phyloP scores from a whole-genome alignment of 208 protist genomes.

The Kentomonas sorsogonicus region DNA sequence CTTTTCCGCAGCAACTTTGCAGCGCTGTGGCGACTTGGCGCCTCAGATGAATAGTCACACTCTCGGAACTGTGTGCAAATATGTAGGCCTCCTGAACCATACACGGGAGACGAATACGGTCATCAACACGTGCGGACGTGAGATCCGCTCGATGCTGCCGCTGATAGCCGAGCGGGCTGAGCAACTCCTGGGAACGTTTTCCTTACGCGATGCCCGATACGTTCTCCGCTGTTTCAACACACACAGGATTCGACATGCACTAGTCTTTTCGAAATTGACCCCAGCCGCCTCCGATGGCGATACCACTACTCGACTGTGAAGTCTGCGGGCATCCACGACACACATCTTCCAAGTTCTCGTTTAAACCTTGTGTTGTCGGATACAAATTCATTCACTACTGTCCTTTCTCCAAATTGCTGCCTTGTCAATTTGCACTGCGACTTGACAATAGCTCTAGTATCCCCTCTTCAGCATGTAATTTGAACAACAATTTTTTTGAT shows the following conservation, averaged over 20 bases:
- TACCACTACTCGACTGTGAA: background rate
- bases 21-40: constrained; percentile 32
- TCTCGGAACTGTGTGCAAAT: constrained; percentile 70
- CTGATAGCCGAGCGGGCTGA: constrained; percentile 54
- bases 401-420: background rate
- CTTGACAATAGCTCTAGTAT: too few species aligned
- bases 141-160: constrained; percentile 59
- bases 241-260: constrained; percentile 68
- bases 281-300: constrained; percentile 19
- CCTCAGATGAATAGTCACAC: constrained; percentile 33
- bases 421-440: background rate
- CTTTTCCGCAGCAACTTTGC: constrained; percentile 47
- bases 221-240: constrained; percentile 71
- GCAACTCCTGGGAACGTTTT: constrained; percentile 57
- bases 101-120: constrained; percentile 30
- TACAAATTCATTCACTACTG: background rate
- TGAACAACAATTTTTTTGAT: too few species aligned
- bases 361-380: background rate
- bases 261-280: constrained; percentile 76
- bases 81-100: constrained; percentile 53
- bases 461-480: too few species aligned
- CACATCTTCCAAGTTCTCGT: too few species aligned
- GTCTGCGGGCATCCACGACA: too few species aligned
- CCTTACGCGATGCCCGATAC: constrained; percentile 57
- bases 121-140: constrained; percentile 33